A percentile compares a stretch with the other conserved stretches of the same genome.
Conservation (phyloP, 352 stramenopile species). For the Phytophthora parvispora region DNA sequence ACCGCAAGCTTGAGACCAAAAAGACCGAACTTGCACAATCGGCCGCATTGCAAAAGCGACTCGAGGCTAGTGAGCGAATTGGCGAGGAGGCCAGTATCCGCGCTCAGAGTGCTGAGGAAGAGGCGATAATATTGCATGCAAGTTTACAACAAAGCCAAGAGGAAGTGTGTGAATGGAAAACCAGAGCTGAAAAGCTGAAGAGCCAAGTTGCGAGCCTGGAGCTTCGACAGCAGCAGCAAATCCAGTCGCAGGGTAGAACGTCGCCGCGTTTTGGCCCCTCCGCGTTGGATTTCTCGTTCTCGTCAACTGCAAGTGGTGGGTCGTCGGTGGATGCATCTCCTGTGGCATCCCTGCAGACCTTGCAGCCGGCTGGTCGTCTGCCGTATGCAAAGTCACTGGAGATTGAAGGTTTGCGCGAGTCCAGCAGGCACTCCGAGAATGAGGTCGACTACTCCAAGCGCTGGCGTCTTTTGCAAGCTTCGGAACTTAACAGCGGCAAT, state of each 20-base stretch:
- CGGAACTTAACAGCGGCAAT: constrained; percentile 8
- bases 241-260: constrained; percentile 11
- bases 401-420: constrained; percentile 85
- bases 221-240: constrained; percentile 18
- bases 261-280: constrained; percentile 18
- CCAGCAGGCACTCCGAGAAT: constrained; percentile 50
- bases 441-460: constrained; percentile 56
- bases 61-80: constrained; percentile 30
- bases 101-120: constrained; percentile 31
- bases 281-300: constrained; percentile 39
- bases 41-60: constrained; percentile 25
- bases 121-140: constrained; percentile 9
- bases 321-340: constrained; percentile 31
- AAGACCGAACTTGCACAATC: constrained; percentile 28
- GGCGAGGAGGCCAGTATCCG: constrained; percentile 18
- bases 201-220: constrained; percentile 21
- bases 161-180: constrained; percentile 29
- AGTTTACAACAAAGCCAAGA: constrained; percentile 16
- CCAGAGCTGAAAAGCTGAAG: constrained; percentile 24
- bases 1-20: constrained; percentile 64
- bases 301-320: constrained; percentile 29
- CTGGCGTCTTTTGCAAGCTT: constrained; percentile 33
- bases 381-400: constrained; percentile 86
- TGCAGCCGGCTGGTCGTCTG: constrained; percentile 66
- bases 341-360: constrained; percentile 36